These are phyloP conservation scores for Gnomoniopsis smithogilvyi DNA, from an alignment of 2,329 filamentous ascomycete species.

Conservation along the genomic window DNA sequence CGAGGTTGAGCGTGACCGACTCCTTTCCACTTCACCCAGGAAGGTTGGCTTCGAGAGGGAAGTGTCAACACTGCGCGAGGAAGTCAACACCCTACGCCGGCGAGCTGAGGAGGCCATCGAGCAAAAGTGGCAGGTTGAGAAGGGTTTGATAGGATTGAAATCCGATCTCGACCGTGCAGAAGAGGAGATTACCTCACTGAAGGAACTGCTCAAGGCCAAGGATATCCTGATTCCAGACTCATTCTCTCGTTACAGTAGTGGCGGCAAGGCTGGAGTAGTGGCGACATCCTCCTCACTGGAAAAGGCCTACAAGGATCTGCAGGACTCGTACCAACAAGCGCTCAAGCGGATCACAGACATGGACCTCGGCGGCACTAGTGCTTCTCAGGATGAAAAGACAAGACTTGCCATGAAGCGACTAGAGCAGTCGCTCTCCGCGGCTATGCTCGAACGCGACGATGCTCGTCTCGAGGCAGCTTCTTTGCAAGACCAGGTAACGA, in stretches of 20 bases:
- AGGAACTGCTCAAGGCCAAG: slow-evolving; percentile 73
- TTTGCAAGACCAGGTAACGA: slow-evolving; percentile 60
- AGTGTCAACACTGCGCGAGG: slow-evolving; percentile 73
- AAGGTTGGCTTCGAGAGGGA: slow-evolving; percentile 82
- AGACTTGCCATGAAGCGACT: slow-evolving; percentile 61
- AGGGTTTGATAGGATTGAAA: slow-evolving; percentile 81
- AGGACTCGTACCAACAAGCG: slow-evolving; percentile 65
- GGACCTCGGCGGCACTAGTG: slow-evolving; percentile 42
- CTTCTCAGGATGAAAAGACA: slow-evolving; percentile 53
- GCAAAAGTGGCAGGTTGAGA: slow-evolving; percentile 95
- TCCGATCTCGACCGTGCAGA: slow-evolving; percentile 96
- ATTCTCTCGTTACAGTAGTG: slow-evolving; percentile 38
- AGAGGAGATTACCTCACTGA: slow-evolving; percentile 84
- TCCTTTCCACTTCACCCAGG: slow-evolving; percentile 65
- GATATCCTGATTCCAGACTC: slow-evolving; percentile 72
- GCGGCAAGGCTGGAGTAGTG: slow-evolving; percentile 39
- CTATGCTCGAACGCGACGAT: slow-evolving; percentile 70
- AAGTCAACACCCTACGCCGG: slow-evolving; percentile 79
- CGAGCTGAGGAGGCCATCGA: slow-evolving; percentile 92
- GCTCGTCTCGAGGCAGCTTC: slow-evolving; percentile 62
- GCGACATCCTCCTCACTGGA: slow-evolving; percentile 70
- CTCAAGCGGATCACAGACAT: slow-evolving; percentile 64
- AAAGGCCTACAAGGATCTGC: slow-evolving; percentile 71
- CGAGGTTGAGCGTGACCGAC: slow-evolving; percentile 73
- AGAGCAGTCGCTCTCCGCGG: slow-evolving; percentile 65